Evolutionary conservation across 139 green algal species (phyloP).

Genomic region (Gonium pectorale): DNA sequence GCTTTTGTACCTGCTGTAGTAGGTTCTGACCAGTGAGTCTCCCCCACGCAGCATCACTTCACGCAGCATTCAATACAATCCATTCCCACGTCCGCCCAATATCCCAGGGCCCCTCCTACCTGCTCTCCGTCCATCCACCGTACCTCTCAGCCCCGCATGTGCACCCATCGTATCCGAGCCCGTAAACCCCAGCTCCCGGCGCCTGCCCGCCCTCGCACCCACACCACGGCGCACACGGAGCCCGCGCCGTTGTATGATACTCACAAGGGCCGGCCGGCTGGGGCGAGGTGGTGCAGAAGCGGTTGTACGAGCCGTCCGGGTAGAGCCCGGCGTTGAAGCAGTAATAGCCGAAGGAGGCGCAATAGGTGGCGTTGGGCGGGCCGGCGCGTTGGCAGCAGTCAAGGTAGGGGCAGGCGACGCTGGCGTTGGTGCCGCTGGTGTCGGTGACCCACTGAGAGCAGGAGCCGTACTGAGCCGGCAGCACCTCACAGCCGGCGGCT

Average conservation of each 20-base stretch:
- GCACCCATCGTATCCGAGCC: no score
- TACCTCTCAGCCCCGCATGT: not conserved
- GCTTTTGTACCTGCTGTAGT: no score
- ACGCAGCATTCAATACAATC: no score
- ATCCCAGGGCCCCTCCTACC: no score
- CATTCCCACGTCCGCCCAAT: no score
- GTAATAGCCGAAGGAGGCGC: not conserved
- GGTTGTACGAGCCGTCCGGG: not conserved
- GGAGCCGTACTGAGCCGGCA: not conserved
- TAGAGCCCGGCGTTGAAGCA: not conserved
- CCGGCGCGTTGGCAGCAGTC: not conserved
- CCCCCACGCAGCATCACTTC: no score
- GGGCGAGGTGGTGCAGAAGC: not conserved
- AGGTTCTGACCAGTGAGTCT: no score
- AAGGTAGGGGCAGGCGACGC: not conserved
- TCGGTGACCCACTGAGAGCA: not conserved
- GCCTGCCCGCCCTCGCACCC: no score
- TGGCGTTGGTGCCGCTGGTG: not conserved
- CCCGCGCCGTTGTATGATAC: not conserved
- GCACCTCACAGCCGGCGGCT: conserved; percentile 8
- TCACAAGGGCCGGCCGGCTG: not conserved
- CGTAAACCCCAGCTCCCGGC: no score
- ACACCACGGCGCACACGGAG: not conserved
- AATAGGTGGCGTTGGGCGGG: not conserved
- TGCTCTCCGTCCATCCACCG: no score